Base-by-base conservation (phyloP, 2,329 filamentous ascomycete genomes). In the Diaporthe velutina region DNA sequence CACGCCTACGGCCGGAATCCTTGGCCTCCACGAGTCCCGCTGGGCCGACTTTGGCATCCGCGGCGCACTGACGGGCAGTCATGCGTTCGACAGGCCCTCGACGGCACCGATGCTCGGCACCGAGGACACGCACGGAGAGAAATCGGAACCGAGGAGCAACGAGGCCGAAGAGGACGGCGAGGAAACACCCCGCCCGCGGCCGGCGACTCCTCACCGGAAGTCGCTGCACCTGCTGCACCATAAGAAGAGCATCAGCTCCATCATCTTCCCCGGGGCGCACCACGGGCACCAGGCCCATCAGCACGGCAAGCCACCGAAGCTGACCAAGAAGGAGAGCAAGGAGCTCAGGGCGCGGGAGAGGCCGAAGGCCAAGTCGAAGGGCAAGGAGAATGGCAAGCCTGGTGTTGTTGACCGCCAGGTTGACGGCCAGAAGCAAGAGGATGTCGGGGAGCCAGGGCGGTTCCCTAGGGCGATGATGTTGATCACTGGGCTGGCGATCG, bases 401-500 rank as follows among this genome's bases (percentile, higher is more conserved):
- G 45, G 55, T 17, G 40, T 48, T n/a, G 35, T 33, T 25, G 48
- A 22, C 22, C 45, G 19, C 60, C 25, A 28, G 42, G 35, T 33
- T 25, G 48, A 22, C 22, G 50, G 19, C 60, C 25, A 28, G 42
- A 60, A 38, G 6, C 60, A 35, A 17, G 61, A 73, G 33, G 67
- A 70, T 19, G 72, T 40, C 0, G 70, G n/a, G 6, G 66, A 38
- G 10, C 61, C 68, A 6, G 55, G 71, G 38, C 30, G 73, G 9
- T 71, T 82, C 40, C 79, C 80, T 0, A 73, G 78, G 25, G 77
- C 83, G 68, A 78, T 82, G 76, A 77, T 81, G 77, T 55, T 82
- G 61, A 77, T 83, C 75, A 81, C 81, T 5, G 79, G 81, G 9
- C 70, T 80, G 77, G 77, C 78, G 4, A 73, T 81, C 52, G 71